Evolutionary conservation across 148 eudicot genomes (phyloP), one percentile per base, ranked within the genome.

Genomic region (Chenopodium formosanum): DNA sequence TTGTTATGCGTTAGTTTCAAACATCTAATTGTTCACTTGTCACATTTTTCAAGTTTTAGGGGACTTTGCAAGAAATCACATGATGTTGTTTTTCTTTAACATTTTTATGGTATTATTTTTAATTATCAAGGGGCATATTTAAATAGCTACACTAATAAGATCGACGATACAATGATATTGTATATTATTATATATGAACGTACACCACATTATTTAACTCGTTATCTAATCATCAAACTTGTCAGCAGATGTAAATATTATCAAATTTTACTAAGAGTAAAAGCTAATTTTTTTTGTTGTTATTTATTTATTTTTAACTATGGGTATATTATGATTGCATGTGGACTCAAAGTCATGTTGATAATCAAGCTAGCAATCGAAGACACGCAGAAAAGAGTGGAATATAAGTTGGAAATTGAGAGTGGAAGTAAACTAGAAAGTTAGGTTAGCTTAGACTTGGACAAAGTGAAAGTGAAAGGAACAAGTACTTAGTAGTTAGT

Each of bases 341-440:
- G 40, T 37, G 46, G 70, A 37, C 44, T 48, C 32, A 16, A 73
- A 48, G 64, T 44, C 40, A 3, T 17, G n/a, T 1, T 40, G 8
- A 34, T 12, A 56, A 12, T 56, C 62, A 12, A 56, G 16, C 62
- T 9, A 9, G 13, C 13, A 73, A 14, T 48, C 32, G 31, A 46
- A 5, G 25, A 74, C 44, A 66, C 78, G 83, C 11, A 74, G 20
- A 52, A 48, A 74, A 74, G 27, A 44, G 32, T n/a, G 71, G 50
- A 31, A n/a, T 70, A 34, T 11, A 25, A 19, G 3, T 14, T 48
- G 65, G 65, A 48, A 74, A 27, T 25, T 23, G 10, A 64, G 62
- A 75, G 47, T 65, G 25, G 6, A 68, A 48, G 40, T 27, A 31
- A 17, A 47, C 3, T 12, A 48, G 63, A 67, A 40, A 20, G 50